These are phyloP conservation scores for Epicoccum nigrum DNA, from an alignment of 2,329 filamentous ascomycete species.

Conservation along the genomic window DNA sequence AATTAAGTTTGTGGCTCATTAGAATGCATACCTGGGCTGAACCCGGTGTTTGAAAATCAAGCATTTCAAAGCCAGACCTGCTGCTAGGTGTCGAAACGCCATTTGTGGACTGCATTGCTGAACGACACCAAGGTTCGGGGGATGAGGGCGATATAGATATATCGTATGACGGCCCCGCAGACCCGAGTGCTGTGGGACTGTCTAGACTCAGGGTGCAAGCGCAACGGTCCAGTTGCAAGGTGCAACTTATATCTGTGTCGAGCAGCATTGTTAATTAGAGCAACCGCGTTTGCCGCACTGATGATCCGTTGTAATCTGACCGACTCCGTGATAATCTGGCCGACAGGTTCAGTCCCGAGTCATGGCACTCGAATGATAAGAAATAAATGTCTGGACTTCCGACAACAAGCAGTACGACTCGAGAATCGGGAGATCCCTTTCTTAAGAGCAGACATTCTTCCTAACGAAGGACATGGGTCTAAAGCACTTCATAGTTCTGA, in stretches of 20 bases:
- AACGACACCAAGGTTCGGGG: neutral
- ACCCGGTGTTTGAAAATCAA: neutral
- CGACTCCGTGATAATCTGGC: neutral
- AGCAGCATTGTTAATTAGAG: neutral
- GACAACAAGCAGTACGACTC: neutral
- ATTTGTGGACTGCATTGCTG: slow-evolving; percentile 1
- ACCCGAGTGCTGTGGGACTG: neutral
- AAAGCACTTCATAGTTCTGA: neutral
- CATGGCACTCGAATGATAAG: neutral
- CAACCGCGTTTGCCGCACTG: neutral
- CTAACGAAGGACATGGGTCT: neutral
- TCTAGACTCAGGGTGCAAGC: neutral
- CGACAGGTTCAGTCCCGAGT: neutral
- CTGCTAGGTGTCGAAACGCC: slow-evolving; percentile 10
- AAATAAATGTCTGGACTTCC: neutral
- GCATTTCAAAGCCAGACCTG: slow-evolving; percentile 5
- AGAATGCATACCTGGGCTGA: neutral
- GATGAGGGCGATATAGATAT: neutral
- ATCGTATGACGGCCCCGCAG: neutral
- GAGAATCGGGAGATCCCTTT: neutral
- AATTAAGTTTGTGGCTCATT: too few species aligned
- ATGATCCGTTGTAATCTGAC: neutral
- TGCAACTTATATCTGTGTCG: neutral
- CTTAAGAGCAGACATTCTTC: neutral
- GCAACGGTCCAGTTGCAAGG: neutral